These are phyloP conservation scores for Vachellia pachyceras DNA, from an alignment of 306 rosid species.

Conservation along the genomic window DNA sequence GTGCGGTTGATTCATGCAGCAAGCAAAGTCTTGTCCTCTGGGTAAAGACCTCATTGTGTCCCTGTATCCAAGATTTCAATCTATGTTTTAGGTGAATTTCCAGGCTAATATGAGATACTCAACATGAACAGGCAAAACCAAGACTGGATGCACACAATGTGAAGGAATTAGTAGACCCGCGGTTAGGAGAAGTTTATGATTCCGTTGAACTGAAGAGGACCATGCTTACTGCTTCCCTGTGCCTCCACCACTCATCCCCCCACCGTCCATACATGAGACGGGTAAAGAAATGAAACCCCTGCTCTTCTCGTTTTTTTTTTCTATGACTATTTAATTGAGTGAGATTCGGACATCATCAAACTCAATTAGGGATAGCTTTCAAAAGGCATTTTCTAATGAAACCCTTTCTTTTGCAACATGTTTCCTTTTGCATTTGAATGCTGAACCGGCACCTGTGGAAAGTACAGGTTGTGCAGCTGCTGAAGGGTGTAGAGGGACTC, in stretches of 20 bases:
- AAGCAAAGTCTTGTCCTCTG: constrained; percentile 88
- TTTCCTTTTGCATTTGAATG: constrained; percentile 2
- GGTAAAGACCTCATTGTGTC: constrained; percentile 55
- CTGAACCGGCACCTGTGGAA: neutral
- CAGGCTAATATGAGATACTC: neutral
- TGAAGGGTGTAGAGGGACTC: constrained; percentile 62
- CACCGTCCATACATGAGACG: constrained; percentile 76
- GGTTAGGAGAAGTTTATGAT: constrained; percentile 62
- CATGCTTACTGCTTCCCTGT: constrained; percentile 79
- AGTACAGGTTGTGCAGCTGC: constrained; percentile 60
- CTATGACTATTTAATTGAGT: too few relatives aligned
- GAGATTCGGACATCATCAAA: too few relatives aligned
- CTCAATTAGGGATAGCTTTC: too few relatives aligned
- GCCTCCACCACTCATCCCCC: constrained; percentile 73
- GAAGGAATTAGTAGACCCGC: constrained; percentile 75
- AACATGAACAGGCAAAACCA: constrained; percentile 74
- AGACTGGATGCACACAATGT: constrained; percentile 60
- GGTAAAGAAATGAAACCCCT: constrained; percentile 50
- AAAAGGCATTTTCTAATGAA: too few relatives aligned
- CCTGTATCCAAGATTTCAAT: neutral
- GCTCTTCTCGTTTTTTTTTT: too few relatives aligned
- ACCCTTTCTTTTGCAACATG: neutral
- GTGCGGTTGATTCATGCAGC: constrained; percentile 79
- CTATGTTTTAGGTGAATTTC: constrained; percentile 3
- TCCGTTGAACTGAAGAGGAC: constrained; percentile 60